Evolutionary conservation across 2,329 filamentous ascomycete species (phyloP).

Genomic region (Penicillium sp.): DNA sequence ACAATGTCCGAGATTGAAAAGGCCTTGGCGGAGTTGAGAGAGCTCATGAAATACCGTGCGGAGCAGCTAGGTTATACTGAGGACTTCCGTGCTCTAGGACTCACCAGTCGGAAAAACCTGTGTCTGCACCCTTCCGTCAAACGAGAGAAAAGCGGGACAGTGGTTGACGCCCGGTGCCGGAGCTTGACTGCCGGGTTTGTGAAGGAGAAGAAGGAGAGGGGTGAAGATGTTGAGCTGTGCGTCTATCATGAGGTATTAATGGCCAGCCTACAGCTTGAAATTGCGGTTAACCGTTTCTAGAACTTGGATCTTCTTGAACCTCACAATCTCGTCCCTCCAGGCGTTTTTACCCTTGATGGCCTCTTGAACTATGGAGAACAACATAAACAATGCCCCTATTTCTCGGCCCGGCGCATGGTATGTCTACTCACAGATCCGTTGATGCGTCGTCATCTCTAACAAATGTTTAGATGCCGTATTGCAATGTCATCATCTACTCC

Average conservation of each 20-base stretch:
- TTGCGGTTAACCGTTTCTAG: conserved; percentile 47
- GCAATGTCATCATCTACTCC: conserved; percentile 99
- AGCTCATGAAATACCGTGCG: conserved; percentile 91
- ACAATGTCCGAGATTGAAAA: conserved; percentile 99
- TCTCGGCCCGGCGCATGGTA: conserved; percentile 92
- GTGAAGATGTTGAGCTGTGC: conserved; percentile 92
- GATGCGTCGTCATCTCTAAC: conserved; percentile 23
- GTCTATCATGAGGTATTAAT: conserved; percentile 83
- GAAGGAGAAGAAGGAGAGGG: conserved; percentile 94
- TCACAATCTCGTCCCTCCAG: conserved; percentile 90
- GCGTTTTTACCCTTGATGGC: conserved; percentile 93
- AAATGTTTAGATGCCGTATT: conserved; percentile 83
- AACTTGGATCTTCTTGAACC: conserved; percentile 95
- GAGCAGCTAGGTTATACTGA: conserved; percentile 88
- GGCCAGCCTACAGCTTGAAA: background rate
- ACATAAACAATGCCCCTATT: conserved; percentile 97
- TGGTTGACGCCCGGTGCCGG: conserved; percentile 95
- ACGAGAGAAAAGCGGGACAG: conserved; percentile 88
- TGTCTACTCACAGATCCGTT: conserved; percentile 26
- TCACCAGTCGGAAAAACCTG: conserved; percentile 96
- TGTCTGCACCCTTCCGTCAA: conserved; percentile 96
- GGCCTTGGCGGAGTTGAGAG: conserved; percentile 86
- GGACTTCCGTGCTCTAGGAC: conserved; percentile 87
- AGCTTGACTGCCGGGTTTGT: conserved; percentile 96
- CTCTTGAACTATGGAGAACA: conserved; percentile 89